These are phyloP conservation scores for Myriosclerotinia scirpicola DNA, from an alignment of 2,329 filamentous ascomycete genomes.

Conservation along the genomic window DNA sequence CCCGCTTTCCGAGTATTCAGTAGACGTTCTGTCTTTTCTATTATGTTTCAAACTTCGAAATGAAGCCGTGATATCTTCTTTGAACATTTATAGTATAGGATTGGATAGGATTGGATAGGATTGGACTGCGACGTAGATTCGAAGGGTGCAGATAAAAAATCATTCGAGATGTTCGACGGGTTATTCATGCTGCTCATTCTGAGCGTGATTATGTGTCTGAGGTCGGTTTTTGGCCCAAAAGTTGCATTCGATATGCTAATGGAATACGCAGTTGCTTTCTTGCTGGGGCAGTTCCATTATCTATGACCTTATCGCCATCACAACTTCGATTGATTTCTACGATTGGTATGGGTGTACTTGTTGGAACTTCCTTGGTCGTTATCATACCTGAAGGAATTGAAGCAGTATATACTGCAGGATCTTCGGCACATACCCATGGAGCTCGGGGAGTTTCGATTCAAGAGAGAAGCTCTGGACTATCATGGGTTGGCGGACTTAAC, in stretches of 20 bases:
- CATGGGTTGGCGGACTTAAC: slow-evolving; percentile 31
- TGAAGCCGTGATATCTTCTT: slow-evolving; percentile 18
- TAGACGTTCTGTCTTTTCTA: neutral
- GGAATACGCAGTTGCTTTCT: slow-evolving; percentile 73
- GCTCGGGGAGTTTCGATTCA: slow-evolving; percentile 25
- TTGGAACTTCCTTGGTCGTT: slow-evolving; percentile 92
- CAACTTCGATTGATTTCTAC: slow-evolving; percentile 88
- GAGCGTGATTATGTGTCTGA: slow-evolving; percentile 56
- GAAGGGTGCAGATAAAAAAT: neutral
- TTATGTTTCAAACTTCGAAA: slow-evolving; percentile 4
- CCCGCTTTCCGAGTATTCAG: neutral
- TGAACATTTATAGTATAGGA: neutral
- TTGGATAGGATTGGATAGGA: too few species aligned
- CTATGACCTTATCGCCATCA: slow-evolving; percentile 81
- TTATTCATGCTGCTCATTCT: slow-evolving; percentile 41
- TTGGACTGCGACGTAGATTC: slow-evolving; percentile 11
- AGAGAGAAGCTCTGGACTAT: slow-evolving; percentile 26
- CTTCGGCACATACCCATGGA: slow-evolving; percentile 36
- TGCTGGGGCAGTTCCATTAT: slow-evolving; percentile 85
- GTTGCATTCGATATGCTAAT: neutral
- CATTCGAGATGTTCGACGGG: slow-evolving; percentile 41
- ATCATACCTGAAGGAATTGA: slow-evolving; percentile 98
- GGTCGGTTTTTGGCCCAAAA: slow-evolving; percentile 51
- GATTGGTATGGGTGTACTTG: slow-evolving; percentile 88
- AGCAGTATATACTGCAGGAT: slow-evolving; percentile 67